phyloP scores from a whole-genome alignment of 192 early-diverging fungal genomes.

The Coemansia sp. region DNA sequence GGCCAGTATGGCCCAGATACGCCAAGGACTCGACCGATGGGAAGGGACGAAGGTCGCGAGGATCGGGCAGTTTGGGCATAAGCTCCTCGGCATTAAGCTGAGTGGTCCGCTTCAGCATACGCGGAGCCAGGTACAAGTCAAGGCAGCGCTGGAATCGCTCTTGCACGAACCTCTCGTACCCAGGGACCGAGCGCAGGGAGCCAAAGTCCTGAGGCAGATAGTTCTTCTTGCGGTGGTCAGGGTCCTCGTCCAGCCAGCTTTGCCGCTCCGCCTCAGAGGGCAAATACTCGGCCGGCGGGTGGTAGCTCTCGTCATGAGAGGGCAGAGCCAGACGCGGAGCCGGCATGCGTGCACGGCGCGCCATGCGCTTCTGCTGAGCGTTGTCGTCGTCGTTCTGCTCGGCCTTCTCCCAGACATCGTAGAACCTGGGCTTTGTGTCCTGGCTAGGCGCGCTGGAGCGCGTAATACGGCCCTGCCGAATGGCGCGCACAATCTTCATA shows the following conservation, averaged over 20 bases:
- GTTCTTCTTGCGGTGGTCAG: constrained; percentile 68
- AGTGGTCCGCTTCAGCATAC: constrained; percentile 80
- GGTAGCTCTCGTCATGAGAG: constrained; percentile 92
- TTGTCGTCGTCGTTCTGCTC: constrained; percentile 60
- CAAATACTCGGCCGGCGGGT: constrained; percentile 94
- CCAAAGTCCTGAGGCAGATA: constrained; percentile 62
- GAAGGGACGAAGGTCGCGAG: constrained; percentile 93
- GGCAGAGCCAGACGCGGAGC: constrained; percentile 90
- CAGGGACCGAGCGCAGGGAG: constrained; percentile 81
- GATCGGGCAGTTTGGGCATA: constrained; percentile 92
- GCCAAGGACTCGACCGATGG: constrained; percentile 75
- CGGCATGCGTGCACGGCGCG: constrained; percentile 69
- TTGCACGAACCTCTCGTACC: constrained; percentile 84
- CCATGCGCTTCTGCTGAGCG: constrained; percentile 29
- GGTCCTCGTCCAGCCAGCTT: constrained; percentile 77
- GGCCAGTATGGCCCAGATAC: constrained; percentile 78
- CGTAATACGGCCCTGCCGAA: constrained; percentile 82
- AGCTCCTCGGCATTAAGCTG: constrained; percentile 89
- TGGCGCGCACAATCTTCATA: constrained; percentile 97
- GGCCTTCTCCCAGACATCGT: constrained; percentile 86
- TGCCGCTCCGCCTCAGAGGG: constrained; percentile 75
- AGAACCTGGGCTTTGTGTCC: constrained; percentile 65
- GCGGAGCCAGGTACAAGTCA: constrained; percentile 95
- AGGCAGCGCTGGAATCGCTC: constrained; percentile 96
- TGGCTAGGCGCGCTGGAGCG: constrained; percentile 54